Conservation (phyloP, 2,329 filamentous ascomycete genomes). For the Metarhizium anisopliae region DNA sequence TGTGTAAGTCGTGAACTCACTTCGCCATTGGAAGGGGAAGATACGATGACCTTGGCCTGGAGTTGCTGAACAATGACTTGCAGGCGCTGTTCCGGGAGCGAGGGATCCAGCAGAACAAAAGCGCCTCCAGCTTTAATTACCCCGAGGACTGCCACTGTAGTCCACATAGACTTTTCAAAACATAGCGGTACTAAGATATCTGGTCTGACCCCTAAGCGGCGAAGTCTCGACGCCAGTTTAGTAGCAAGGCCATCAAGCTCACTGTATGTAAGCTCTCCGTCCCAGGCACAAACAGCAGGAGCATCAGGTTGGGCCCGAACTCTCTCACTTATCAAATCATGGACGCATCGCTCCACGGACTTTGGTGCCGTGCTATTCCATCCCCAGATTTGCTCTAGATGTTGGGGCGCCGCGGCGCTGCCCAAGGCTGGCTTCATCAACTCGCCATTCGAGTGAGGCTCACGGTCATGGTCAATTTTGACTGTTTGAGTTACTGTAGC, state of each 20-base stretch:
- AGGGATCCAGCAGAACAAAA: conserved; percentile 16
- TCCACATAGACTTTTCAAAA: conserved; percentile 18
- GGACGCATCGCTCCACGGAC: background rate
- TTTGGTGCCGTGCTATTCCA: background rate
- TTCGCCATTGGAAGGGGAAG: background rate
- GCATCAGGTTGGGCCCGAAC: conserved; percentile 9
- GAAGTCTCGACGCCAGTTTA: background rate
- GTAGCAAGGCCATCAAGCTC: conserved; percentile 17
- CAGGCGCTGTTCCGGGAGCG: conserved; percentile 12
- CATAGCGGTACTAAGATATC: conserved; percentile 14
- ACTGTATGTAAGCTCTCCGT: conserved; percentile 20
- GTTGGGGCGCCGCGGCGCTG: background rate
- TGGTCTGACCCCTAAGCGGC: background rate
- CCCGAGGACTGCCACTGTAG: conserved; percentile 15
- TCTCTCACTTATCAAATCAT: background rate
- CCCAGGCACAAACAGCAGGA: conserved; percentile 21
- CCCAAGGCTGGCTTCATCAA: background rate
- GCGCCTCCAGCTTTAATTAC: conserved; percentile 19
- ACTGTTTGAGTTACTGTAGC: background rate
- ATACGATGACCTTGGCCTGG: conserved; percentile 4
- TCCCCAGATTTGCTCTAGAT: background rate
- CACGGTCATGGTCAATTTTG: background rate
- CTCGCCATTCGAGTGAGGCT: background rate
- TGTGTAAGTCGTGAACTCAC: background rate
- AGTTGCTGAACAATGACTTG: conserved; percentile 8